Percentiles rank a stretch among this genome's conserved stretches.
Evolutionary conservation across 768 basidiomycete genomes (phyloP).

Genomic region (Austroboletus festivus): DNA sequence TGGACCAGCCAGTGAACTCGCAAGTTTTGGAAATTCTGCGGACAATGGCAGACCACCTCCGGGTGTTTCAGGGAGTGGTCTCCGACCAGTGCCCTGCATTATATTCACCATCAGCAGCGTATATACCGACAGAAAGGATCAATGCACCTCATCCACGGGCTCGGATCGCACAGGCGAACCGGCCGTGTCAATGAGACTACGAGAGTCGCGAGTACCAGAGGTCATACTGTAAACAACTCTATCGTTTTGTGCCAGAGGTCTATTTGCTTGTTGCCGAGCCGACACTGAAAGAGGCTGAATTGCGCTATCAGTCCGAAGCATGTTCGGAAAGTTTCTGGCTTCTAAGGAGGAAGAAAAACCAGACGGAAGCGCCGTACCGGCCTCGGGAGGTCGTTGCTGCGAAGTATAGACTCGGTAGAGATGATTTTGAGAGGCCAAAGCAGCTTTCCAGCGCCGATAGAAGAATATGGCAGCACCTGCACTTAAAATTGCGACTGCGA

Average conservation of each 20-base stretch:
- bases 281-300: conserved; percentile 1
- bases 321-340: conserved; percentile 12
- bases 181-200: conserved; percentile 4
- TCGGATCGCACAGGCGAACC: background rate
- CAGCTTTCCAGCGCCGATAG: conserved; percentile 29
- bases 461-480: conserved; percentile 21
- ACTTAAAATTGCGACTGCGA: conserved; percentile 10
- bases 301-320: conserved; percentile 8
- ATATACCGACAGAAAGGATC: background rate
- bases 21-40: conserved; percentile 15
- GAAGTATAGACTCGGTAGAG: conserved; percentile 10
- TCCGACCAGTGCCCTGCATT: conserved; percentile 7
- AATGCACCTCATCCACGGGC: conserved; percentile 19
- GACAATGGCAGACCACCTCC: conserved; percentile 13
- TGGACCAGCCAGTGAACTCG: conserved; percentile 1
- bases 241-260: background rate
- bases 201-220: conserved; percentile 12
- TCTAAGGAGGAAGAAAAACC: conserved; percentile 23
- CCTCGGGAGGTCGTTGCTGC: conserved; percentile 6
- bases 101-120: conserved; percentile 2
- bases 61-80: conserved; percentile 26
- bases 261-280: conserved; percentile 6
- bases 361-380: background rate
- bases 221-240: background rate
- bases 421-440: conserved; percentile 12